phyloP scores from a whole-genome alignment of 768 basidiomycete species.

The Suillus spraguei region DNA sequence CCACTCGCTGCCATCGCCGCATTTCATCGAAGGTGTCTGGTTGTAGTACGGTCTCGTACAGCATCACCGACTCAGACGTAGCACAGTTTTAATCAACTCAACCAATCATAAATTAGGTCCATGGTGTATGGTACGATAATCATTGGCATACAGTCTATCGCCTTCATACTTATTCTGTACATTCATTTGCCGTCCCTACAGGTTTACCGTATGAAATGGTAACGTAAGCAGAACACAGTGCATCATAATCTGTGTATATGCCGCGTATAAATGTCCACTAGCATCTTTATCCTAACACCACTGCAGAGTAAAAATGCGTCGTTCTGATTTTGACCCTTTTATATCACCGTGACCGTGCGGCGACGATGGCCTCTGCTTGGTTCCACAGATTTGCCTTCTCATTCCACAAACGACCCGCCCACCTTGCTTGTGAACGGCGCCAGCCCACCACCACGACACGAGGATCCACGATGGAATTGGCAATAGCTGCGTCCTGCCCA shows the following conservation, averaged over 20 bases:
- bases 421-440: constrained; percentile 5
- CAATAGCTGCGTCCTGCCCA: background rate
- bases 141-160: background rate
- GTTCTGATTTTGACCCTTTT: background rate
- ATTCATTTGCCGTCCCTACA: background rate
- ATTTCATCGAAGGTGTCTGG: background rate
- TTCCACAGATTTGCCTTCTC: constrained; percentile 4
- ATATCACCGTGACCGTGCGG: background rate
- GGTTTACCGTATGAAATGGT: background rate
- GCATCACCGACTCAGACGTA: background rate
- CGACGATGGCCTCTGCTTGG: background rate
- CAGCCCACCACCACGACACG: constrained; percentile 8
- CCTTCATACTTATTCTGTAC: background rate
- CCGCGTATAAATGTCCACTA: background rate
- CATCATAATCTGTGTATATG: background rate
- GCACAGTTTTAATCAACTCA: background rate
- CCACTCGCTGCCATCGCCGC: background rate
- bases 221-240: background rate
- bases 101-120: background rate
- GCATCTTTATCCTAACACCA: background rate
- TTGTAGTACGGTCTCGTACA: background rate
- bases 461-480: constrained; percentile 1
- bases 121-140: background rate
- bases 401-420: constrained; percentile 4
- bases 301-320: background rate